These are phyloP conservation scores for Pezicula rhizophila DNA, from an alignment of 2,329 filamentous ascomycete genomes.

Conservation along the genomic window DNA sequence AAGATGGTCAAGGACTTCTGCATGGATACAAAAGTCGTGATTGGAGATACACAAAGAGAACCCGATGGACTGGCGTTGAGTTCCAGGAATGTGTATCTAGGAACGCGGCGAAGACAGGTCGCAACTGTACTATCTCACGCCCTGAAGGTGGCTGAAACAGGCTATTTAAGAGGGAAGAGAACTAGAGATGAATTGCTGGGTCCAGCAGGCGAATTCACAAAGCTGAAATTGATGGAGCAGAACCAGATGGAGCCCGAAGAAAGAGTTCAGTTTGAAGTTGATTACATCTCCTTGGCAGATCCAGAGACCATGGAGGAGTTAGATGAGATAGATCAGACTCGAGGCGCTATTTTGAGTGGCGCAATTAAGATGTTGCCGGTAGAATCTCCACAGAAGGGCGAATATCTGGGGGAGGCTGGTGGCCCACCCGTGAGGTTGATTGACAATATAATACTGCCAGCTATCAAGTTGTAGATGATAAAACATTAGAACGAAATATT, in stretches of 20 bases:
- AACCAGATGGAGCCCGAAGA: slow-evolving; percentile 48
- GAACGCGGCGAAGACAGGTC: slow-evolving; percentile 62
- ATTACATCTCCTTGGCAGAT: slow-evolving; percentile 89
- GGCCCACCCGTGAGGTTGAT: slow-evolving; percentile 80
- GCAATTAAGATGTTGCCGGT: slow-evolving; percentile 86
- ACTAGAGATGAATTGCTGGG: slow-evolving; percentile 64
- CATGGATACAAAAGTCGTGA: slow-evolving; percentile 65
- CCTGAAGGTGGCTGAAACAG: slow-evolving; percentile 62
- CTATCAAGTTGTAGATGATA: slow-evolving; percentile 17
- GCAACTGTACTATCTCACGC: slow-evolving; percentile 68
- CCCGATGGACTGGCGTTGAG: slow-evolving; percentile 81
- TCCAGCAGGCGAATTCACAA: slow-evolving; percentile 58
- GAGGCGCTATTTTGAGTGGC: slow-evolving; percentile 80
- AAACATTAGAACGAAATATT: too few relatives aligned
- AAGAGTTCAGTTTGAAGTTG: slow-evolving; percentile 71
- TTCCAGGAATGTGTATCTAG: slow-evolving; percentile 90
- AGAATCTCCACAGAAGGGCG: slow-evolving; percentile 61
- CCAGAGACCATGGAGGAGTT: slow-evolving; percentile 78
- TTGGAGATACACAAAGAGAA: slow-evolving; percentile 72
- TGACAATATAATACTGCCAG: slow-evolving; percentile 77
- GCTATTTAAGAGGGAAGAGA: slow-evolving; percentile 48
- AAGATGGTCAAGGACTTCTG: slow-evolving; percentile 85
- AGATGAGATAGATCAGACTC: slow-evolving; percentile 58
- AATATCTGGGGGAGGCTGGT: slow-evolving; percentile 68
- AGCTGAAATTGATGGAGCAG: slow-evolving; percentile 54